Conservation (phyloP, 371 early-diverging fungal genomes). For the Mucor piriformis region DNA sequence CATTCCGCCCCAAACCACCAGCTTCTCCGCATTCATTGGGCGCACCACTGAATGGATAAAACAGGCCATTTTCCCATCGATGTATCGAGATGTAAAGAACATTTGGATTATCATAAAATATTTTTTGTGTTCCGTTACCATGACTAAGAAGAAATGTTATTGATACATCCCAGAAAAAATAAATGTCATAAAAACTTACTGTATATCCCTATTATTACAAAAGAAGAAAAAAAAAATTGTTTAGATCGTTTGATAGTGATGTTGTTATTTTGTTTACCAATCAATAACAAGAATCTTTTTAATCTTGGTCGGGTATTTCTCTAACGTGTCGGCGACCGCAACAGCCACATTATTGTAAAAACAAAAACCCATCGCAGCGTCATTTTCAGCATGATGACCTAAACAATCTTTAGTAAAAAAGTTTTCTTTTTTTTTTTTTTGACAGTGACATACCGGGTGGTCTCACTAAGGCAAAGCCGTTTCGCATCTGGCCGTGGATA, state of each 20-base stretch:
- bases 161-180: not conserved
- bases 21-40: slow-evolving; percentile 62
- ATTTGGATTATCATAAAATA: slow-evolving; percentile 67
- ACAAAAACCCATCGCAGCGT: slow-evolving; percentile 72
- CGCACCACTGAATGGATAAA: slow-evolving; percentile 64
- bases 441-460: slow-evolving; percentile 63
- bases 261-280: slow-evolving; percentile 36
- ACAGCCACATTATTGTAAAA: slow-evolving; percentile 74
- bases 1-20: slow-evolving; percentile 56
- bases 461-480: slow-evolving; percentile 69
- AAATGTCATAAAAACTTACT: slow-evolving; percentile 56
- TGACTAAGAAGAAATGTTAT: slow-evolving; percentile 36
- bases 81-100: slow-evolving; percentile 71
- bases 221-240: not conserved
- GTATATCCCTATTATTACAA: slow-evolving; percentile 65
- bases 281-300: slow-evolving; percentile 65
- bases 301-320: slow-evolving; percentile 50
- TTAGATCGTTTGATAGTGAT: not conserved
- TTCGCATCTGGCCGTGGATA: slow-evolving; percentile 56
- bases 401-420: not conserved
- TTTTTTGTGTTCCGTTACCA: slow-evolving; percentile 71
- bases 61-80: slow-evolving; percentile 66
- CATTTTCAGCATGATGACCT: slow-evolving; percentile 71
- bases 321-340: slow-evolving; percentile 56
- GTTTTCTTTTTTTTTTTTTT: not conserved